These are phyloP conservation scores for Citrus cavaleriei DNA, from an alignment of 345 rosid genomes.

Conservation along the genomic window DNA sequence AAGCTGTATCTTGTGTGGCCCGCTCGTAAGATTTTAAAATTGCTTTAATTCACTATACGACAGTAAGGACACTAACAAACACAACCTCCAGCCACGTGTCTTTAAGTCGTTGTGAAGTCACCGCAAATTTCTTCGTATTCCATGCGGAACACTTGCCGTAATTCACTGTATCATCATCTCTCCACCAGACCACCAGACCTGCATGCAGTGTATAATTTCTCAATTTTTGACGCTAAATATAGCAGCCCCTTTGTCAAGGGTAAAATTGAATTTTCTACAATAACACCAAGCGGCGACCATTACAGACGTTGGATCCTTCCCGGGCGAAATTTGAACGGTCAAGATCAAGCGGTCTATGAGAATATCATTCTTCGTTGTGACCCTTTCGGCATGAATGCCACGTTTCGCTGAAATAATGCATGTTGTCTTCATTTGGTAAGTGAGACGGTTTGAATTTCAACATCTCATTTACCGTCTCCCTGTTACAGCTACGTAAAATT, in stretches of 20 bases:
- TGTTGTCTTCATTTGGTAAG: not conserved
- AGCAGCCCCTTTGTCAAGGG: too few species aligned
- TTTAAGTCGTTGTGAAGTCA: too few species aligned
- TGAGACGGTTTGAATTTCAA: not conserved
- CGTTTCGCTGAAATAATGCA: not conserved
- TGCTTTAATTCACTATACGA: not conserved
- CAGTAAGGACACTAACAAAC: not conserved
- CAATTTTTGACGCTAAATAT: not conserved
- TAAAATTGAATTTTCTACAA: not conserved
- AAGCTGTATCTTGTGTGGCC: not conserved
- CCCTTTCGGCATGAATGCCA: slow-evolving; percentile 12
- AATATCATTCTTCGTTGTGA: not conserved
- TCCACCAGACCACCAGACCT: too few species aligned
- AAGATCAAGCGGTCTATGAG: slow-evolving; percentile 7
- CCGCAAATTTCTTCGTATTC: too few species aligned
- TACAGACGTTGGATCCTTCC: not conserved
- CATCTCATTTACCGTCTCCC: not conserved
- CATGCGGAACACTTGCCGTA: not conserved
- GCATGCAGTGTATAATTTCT: not conserved
- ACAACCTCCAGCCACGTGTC: not conserved
- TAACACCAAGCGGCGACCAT: not conserved
- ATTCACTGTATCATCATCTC: not conserved
- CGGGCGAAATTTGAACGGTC: not conserved
- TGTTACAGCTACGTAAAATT: too few species aligned
- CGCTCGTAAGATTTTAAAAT: not conserved